Evolutionary conservation across 2,329 filamentous ascomycete species (phyloP).

Genomic region (Fusarium sp.): DNA sequence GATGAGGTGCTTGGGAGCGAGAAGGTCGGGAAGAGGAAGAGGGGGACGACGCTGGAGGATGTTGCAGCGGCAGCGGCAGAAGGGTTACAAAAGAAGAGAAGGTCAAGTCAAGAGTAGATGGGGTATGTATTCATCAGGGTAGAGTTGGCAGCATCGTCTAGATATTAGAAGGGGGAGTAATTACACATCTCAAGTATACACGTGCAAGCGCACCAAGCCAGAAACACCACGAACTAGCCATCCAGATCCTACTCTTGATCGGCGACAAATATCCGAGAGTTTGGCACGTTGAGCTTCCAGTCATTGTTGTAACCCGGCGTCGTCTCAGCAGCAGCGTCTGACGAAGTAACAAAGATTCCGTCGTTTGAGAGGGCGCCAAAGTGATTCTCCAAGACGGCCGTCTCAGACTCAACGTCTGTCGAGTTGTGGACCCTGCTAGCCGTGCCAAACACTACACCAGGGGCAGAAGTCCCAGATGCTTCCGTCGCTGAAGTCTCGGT

Average conservation of each 20-base stretch:
- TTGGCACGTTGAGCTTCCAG: conserved; percentile 50
- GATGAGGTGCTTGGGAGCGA: conserved; percentile 70
- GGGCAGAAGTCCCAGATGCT: conserved; percentile 15
- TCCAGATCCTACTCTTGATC: background rate
- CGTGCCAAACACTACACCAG: conserved; percentile 49
- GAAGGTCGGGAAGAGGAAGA: conserved; percentile 64
- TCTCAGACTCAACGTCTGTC: conserved; percentile 2
- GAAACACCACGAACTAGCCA: background rate
- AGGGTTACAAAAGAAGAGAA: conserved; percentile 58
- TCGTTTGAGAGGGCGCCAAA: conserved; percentile 73
- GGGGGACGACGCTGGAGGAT: conserved; percentile 67
- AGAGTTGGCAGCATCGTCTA: background rate
- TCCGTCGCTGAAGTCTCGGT: conserved; percentile 41
- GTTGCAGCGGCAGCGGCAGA: conserved; percentile 62
- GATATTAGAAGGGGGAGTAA: conserved; percentile 5
- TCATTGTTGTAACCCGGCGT: conserved; percentile 44
- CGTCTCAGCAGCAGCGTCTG: conserved; percentile 34
- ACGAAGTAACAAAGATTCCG: conserved; percentile 64
- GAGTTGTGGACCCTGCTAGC: conserved; percentile 32
- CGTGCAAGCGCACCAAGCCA: background rate
- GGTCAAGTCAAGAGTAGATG: conserved; percentile 17
- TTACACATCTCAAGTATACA: conserved; percentile 22
- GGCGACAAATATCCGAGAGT: conserved; percentile 45
- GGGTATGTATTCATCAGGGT: background rate
- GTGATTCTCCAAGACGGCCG: conserved; percentile 50